These are phyloP conservation scores for Fusarium equiseti DNA, from an alignment of 2,329 filamentous ascomycete genomes.

Conservation along the genomic window DNA sequence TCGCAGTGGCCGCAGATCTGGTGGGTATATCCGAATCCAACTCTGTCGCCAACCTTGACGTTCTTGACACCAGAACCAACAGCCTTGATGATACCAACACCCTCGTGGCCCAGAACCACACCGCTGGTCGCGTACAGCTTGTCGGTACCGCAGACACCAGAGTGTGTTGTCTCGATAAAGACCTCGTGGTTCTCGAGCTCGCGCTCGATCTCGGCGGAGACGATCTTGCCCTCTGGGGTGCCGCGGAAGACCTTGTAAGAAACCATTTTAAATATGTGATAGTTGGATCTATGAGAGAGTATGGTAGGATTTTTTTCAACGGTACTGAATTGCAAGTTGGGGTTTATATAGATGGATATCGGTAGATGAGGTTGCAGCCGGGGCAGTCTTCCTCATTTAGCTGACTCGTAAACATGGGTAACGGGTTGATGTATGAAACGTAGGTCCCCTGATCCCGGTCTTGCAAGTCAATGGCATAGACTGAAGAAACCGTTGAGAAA, in stretches of 20 bases:
- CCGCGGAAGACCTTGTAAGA: conserved; percentile 40
- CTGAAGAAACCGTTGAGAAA: background rate
- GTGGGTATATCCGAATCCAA: conserved; percentile 40
- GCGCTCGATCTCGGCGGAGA: conserved; percentile 27
- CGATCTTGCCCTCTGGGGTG: conserved; percentile 36
- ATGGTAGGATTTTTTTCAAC: background rate
- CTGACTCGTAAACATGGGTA: conserved; percentile 4
- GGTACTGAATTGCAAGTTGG: background rate
- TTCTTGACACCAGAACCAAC: conserved; percentile 28
- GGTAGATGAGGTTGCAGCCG: background rate
- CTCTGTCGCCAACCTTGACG: conserved; percentile 34
- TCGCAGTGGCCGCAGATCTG: conserved; percentile 40
- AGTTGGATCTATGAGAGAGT: background rate
- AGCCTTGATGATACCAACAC: conserved; percentile 31
- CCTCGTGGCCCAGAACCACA: conserved; percentile 29
- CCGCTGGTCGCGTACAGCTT: conserved; percentile 35
- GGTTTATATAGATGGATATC: conserved; percentile 23
- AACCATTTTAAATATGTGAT: conserved; percentile 19
- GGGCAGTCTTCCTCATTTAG: conserved; percentile 21
- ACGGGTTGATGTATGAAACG: background rate
- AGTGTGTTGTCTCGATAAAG: conserved; percentile 40
- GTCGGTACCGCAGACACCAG: conserved; percentile 37
- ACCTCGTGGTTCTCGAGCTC: conserved; percentile 36
- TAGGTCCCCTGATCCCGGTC: background rate
- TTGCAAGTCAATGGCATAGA: background rate